Evolutionary conservation across 148 eudicot species (phyloP).

Genomic region (Rhododendron mucronatum): DNA sequence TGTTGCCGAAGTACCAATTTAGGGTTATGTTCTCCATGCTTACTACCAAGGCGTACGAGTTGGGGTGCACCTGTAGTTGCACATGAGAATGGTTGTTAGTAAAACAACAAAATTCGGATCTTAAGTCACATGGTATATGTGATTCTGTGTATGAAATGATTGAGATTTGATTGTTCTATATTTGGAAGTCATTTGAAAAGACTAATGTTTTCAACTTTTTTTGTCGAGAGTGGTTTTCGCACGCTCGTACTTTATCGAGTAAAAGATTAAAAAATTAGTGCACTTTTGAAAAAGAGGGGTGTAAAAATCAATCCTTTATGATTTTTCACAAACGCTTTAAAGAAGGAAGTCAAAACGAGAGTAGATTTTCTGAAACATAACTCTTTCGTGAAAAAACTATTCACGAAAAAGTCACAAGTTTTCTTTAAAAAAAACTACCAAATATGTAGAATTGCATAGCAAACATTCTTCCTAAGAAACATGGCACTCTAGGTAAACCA

Average conservation of each 20-base stretch:
- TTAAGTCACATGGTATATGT: background rate
- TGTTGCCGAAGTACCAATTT: constrained; percentile 33
- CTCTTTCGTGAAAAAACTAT: background rate
- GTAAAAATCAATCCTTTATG: too few relatives aligned
- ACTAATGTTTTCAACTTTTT: background rate
- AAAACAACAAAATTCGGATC: background rate
- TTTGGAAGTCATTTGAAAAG: background rate
- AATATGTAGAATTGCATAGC: background rate
- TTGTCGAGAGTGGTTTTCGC: background rate
- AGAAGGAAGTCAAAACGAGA: background rate
- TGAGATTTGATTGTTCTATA: background rate
- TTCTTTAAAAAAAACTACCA: background rate
- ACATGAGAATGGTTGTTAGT: background rate
- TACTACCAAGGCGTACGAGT: constrained; percentile 36
- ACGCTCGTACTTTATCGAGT: background rate
- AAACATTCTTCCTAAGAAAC: background rate
- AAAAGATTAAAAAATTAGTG: background rate
- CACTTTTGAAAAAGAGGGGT: background rate
- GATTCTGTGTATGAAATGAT: background rate
- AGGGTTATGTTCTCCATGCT: constrained; percentile 29
- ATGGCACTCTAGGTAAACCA: background rate
- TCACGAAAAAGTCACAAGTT: too few relatives aligned
- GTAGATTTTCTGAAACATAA: background rate
- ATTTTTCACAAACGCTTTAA: background rate
- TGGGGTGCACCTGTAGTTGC: constrained; percentile 27